Conservation (phyloP, 306 rosid genomes). For the Prosopis cineraria region DNA sequence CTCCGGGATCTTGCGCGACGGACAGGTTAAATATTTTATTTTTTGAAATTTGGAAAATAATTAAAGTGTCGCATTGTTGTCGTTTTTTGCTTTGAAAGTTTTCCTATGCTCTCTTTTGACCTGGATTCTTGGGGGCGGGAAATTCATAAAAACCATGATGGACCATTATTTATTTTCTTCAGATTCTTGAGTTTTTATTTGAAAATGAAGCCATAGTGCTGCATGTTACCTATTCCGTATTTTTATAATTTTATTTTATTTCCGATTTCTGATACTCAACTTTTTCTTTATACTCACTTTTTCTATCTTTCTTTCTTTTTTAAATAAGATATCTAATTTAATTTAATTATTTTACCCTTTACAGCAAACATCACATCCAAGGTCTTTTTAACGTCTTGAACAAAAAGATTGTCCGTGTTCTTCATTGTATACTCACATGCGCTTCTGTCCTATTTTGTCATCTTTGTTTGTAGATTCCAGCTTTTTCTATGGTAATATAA, state of each 20-base stretch:
- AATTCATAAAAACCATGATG: not conserved
- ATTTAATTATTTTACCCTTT: not conserved
- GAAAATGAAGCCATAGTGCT: too few species aligned
- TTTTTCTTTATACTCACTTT: not conserved
- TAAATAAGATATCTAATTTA: not conserved
- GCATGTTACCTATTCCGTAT: not conserved
- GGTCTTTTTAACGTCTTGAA: not conserved
- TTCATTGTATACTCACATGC: not conserved
- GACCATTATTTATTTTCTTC: not conserved
- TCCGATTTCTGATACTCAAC: not conserved
- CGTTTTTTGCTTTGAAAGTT: not conserved
- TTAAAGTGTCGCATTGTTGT: not conserved
- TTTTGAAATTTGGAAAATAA: too few species aligned
- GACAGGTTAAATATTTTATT: conserved; percentile 37
- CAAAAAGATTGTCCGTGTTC: not conserved
- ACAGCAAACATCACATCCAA: not conserved
- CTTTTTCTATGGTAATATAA: not conserved
- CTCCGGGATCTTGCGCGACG: conserved; percentile 56
- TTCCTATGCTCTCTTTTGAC: not conserved
- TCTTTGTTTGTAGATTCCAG: not conserved
- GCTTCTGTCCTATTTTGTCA: not conserved
- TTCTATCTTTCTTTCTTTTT: not conserved
- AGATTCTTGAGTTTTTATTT: not conserved
- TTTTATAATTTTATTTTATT: not conserved
- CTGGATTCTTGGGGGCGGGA: not conserved